Base-by-base conservation (phyloP, 352 stramenopile species). In the Phytophthora pseudosyringae region DNA sequence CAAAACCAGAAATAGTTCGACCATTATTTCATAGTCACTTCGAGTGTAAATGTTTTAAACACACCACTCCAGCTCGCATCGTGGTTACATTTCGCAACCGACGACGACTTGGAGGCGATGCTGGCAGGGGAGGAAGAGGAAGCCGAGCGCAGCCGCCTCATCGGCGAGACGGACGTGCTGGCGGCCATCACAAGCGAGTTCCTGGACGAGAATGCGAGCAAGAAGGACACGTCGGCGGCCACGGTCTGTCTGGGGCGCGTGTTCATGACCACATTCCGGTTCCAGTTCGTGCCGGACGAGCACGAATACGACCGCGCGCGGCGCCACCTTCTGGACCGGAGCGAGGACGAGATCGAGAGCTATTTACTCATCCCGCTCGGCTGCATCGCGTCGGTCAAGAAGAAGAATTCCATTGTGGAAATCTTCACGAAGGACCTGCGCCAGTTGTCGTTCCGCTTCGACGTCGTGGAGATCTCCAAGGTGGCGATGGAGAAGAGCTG, bases 181-280 rank as follows among this genome's bases (percentile, higher is more conserved):
- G 80, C 81, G 4, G 79, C 79, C 43, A 89, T 93, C 69, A 84
- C 79, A 40, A 81, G 81, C 71, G 85, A 93, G 74, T 91, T 81
- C 49, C 68, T 93, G 47, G 83, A 90, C 54, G 82, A 90, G 50
- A 72, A 71, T 43, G 73, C 74, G 28, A 31, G 69, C 32, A 86
- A 71, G 61, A 90, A 88, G 36, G 84, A 93, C 63, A 81, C 79
- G 41, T 58, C 81, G 15, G 73, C 79, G 16, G 75, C 80, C 6
- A 85, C 67, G 8, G 78, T 93, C 11, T 90, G 81, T 66, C 70
- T 89, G 12, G 87, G 87, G 12, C 71, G 63, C 31, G 82, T 95
- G 52, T 75, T 90, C 69, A 95, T 93, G 85, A 95, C 87, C 26
- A 93, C 84, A 16, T 95, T 86, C 69, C 84, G 87, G 50, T 92